Evolutionary conservation across 352 stramenopile genomes (phyloP), one percentile per base, ranked within the genome.

Genomic region (Plasmopara halstedii): DNA sequence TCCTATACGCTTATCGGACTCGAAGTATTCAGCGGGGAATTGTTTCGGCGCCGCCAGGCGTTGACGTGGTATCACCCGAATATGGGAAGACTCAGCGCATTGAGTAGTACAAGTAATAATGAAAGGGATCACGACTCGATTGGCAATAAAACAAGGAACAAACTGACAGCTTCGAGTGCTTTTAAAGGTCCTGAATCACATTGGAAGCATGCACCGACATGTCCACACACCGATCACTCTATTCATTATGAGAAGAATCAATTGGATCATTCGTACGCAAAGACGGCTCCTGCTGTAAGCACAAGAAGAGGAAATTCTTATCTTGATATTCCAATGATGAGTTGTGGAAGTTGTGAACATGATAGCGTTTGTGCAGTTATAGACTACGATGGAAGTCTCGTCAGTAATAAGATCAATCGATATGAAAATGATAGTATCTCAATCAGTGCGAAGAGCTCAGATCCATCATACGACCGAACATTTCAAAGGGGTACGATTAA

Each of bases 341-440:
- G 54, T n/a, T 46, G 34, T 2, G 46, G 42, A 31, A 46, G 49
- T 23, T 32, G 29, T 3, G 41, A 46, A 13, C 43, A 67, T 19
- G 47, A 67, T 23, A 70, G 61, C 23, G 59, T 53, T 2, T 65
- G 60, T 20, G 52, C 52, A 19, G 46, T 70, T 14, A 47, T 57
- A 4, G 56, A 67, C 40, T 67, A 58, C 20, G 61, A 70, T 37
- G 56, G 43, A 39, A 47, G 26, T 2, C 33, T 57, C 17, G 37
- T 54, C 35, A 62, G 42, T 15, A 32, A 27, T 3, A 65, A 62
- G 33, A 34, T 11, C 11, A 27, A 34, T 19, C 37, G 43, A 21
- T 14, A 47, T 20, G 41, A 20, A 13, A 23, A 14, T 3, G 46
- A 41, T 0, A 41, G 20, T 2, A 25, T 51, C 21, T 58, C 56